Base-by-base conservation (phyloP, 2,329 filamentous ascomycete genomes). In the Parafenestella ontariensis region DNA sequence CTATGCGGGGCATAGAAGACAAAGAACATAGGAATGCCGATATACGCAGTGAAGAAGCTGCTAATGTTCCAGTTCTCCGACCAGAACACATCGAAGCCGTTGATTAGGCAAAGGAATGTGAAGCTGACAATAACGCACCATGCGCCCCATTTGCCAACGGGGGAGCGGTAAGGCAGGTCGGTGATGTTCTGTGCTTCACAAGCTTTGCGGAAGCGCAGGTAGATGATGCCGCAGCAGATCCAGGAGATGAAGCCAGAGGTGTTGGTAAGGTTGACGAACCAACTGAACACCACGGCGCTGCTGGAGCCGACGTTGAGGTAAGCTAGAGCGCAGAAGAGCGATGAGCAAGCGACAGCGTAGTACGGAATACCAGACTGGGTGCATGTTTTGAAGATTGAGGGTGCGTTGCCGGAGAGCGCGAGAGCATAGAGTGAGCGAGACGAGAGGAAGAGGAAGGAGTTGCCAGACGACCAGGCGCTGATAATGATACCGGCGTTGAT, bases 61-160 rank as follows among this genome's bases (percentile, higher is more conserved):
- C 81, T 79, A 0, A 82, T 83, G 15, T 80, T 83, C 83, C 87
- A 94, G 24, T 87, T 79, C 7, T 80, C 77, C 0, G 86, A 84
- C 71, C 88, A 89, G 71, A 94, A 93, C 13, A 89, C 84, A 31
- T 87, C 83, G 75, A 92, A 94, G 1, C 89, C 90, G 65, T 91
- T 91, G 62, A 90, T 87, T 3, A 93, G 75, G 1, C 83, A 85
- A n/a, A 93, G 79, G 23, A 91, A 75, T 3, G 74, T 70, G 48
- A 91, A 82, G 21, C 86, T 69, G 15, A 83, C 70, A 1, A 91
- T 81, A 9, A 83, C 81, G 49, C 83, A 75, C 66, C 82, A 91
- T 0, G 88, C 83, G 2, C 85, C 85, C 67, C 88, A 92, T 0
- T 89, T 85, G 63, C 87, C 85, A 5, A 87, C 62, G 20, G 68